Conservation (phyloP, 148 eudicot genomes). For the Cornus suecica region DNA sequence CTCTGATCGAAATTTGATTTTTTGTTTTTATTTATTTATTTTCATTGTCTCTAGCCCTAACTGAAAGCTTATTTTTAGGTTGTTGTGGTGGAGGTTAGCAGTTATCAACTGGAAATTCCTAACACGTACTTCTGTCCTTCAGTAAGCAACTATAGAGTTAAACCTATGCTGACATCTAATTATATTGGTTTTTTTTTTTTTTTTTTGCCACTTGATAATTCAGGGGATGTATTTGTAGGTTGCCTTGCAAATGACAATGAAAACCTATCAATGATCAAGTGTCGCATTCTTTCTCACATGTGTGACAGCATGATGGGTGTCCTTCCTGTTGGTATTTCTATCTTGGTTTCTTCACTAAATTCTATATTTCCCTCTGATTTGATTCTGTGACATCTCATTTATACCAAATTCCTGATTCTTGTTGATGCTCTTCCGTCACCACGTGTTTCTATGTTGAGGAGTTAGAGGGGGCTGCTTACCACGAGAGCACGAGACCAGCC, state of each 20-base stretch:
- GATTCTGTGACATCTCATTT: neutral
- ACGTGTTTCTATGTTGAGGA: too few relatives aligned
- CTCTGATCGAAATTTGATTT: too few relatives aligned
- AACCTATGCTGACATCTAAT: neutral
- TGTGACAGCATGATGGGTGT: slow-evolving; percentile 2
- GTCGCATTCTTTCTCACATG: slow-evolving; percentile 15
- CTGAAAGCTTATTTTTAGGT: slow-evolving; percentile 6
- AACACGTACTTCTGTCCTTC: slow-evolving; percentile 16
- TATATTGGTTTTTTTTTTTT: neutral
- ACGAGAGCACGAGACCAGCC: neutral
- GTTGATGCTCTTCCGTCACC: neutral
- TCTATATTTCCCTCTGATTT: neutral
- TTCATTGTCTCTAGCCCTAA: neutral
- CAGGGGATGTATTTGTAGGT: neutral
- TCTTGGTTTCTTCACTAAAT: neutral
- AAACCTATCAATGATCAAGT: slow-evolving; percentile 10
- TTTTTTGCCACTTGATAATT: neutral
- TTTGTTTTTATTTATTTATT: neutral
- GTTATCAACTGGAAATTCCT: slow-evolving; percentile 21
- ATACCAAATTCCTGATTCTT: neutral
- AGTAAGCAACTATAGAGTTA: slow-evolving; percentile 4
- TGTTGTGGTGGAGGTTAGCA: slow-evolving; percentile 21
- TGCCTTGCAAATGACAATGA: slow-evolving; percentile 18
- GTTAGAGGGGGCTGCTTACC: neutral
- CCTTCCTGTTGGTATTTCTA: slow-evolving; percentile 1